These are phyloP conservation scores for Solanum paucissectum DNA, from an alignment of 257 asterid genomes.

Conservation along the genomic window DNA sequence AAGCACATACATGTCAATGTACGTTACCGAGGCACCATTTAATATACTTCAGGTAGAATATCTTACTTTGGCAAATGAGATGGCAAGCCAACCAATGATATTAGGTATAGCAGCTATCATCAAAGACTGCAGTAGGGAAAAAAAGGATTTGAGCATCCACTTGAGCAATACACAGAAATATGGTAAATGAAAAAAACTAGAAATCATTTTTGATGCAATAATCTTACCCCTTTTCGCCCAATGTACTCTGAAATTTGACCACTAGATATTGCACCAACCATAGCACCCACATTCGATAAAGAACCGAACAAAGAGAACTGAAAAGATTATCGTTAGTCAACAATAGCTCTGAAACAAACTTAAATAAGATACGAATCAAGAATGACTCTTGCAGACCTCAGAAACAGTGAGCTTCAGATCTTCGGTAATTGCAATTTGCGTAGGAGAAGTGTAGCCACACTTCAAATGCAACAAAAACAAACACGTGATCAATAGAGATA, in stretches of 20 bases:
- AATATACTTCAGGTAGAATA: neutral
- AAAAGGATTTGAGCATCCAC: neutral
- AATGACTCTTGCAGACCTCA: slow-evolving; percentile 29
- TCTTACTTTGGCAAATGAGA: slow-evolving; percentile 76
- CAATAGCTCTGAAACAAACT: neutral
- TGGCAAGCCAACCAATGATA: slow-evolving; percentile 84
- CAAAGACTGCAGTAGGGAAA: slow-evolving; percentile 40
- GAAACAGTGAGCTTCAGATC: slow-evolving; percentile 76
- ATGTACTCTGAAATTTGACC: slow-evolving; percentile 95
- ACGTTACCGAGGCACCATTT: neutral
- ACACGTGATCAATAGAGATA: neutral
- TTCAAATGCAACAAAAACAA: slow-evolving; percentile 23
- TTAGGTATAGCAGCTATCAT: slow-evolving; percentile 91
- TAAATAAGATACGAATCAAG: neutral
- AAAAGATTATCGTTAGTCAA: neutral
- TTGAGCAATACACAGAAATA: neutral
- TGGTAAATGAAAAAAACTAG: neutral
- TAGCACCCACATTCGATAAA: slow-evolving; percentile 85
- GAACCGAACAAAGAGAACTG: slow-evolving; percentile 95
- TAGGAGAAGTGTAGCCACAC: slow-evolving; percentile 92
- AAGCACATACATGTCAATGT: neutral
- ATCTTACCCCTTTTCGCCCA: slow-evolving; percentile 85
- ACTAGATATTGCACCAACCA: slow-evolving; percentile 97
- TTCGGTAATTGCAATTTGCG: slow-evolving; percentile 50
- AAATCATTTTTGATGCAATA: neutral